Evolutionary conservation across 345 rosid species (phyloP).

Genomic region (Balakata baccata): DNA sequence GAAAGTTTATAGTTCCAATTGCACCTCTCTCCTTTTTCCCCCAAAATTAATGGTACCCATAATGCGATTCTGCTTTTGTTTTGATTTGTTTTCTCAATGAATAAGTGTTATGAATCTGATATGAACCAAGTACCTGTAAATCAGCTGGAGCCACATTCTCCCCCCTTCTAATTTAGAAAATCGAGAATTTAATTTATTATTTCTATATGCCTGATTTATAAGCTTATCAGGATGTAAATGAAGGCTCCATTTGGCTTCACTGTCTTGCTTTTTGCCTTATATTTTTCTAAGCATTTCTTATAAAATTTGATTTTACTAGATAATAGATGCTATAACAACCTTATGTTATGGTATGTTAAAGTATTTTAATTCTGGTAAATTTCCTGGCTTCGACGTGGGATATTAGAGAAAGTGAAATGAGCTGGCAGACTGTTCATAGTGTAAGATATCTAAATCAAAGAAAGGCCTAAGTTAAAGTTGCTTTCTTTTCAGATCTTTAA

Average conservation of each 20-base stretch:
- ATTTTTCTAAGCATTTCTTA: not conserved
- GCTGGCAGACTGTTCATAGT: conserved; percentile 1
- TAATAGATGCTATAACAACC: not conserved
- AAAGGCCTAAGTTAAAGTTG: not conserved
- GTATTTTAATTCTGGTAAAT: not conserved
- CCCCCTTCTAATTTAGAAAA: not conserved
- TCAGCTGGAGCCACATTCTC: not conserved
- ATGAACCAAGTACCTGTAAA: not conserved
- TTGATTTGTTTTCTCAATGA: not conserved
- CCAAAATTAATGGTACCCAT: not conserved
- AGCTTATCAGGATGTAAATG: not conserved
- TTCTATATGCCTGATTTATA: not conserved
- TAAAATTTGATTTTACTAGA: not conserved
- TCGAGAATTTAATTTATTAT: not conserved
- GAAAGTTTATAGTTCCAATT: not conserved
- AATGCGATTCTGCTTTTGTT: not conserved
- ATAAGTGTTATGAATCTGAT: not conserved
- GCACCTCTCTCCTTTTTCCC: not conserved
- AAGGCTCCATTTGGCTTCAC: not conserved
- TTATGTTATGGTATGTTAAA: too few relatives aligned
- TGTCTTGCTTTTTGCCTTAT: not conserved
- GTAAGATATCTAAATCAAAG: conserved; percentile 8
- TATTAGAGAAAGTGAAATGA: conserved; percentile 15
- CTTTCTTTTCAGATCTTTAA: conserved; percentile 14
- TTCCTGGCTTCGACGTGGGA: conserved; percentile 18